phyloP scores from a whole-genome alignment of 257 asterid species.

The Capsicum chinense region DNA sequence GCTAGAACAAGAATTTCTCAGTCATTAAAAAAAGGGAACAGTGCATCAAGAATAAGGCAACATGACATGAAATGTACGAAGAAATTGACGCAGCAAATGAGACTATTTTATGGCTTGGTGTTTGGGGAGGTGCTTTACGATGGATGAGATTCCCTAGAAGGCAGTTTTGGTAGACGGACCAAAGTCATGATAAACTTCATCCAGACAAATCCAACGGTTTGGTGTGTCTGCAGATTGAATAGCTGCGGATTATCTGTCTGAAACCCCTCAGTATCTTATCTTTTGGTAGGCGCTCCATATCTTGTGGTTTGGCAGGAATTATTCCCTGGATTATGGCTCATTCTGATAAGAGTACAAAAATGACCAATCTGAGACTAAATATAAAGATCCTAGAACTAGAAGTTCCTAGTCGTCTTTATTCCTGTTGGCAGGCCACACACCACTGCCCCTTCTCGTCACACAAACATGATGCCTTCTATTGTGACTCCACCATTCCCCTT shows the following conservation, averaged over 20 bases:
- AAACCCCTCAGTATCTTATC: constrained; percentile 9
- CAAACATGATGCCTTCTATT: constrained; percentile 11
- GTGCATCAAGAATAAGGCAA: constrained; percentile 2
- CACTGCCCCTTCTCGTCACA: background rate
- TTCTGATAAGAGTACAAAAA: background rate
- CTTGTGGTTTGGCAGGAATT: background rate
- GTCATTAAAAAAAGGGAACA: background rate
- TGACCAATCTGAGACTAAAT: background rate
- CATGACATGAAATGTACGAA: background rate
- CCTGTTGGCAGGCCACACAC: background rate
- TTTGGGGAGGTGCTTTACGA: constrained; percentile 2
- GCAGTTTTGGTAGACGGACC: background rate
- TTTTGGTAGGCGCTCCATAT: background rate
- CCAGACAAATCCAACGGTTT: constrained; percentile 11
- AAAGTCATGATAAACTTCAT: constrained; percentile 4
- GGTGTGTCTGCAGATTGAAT: background rate
- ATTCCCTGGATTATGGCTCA: background rate
- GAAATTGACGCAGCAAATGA: background rate
- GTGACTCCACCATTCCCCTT: background rate
- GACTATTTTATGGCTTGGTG: background rate
- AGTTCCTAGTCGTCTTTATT: constrained; percentile 8
- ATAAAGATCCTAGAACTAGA: background rate
- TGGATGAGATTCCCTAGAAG: constrained; percentile 13
- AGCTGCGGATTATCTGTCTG: background rate
- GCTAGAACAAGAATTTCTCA: background rate